These are phyloP conservation scores for Drechslera avenae DNA, from an alignment of 2,329 filamentous ascomycete species.

Conservation along the genomic window DNA sequence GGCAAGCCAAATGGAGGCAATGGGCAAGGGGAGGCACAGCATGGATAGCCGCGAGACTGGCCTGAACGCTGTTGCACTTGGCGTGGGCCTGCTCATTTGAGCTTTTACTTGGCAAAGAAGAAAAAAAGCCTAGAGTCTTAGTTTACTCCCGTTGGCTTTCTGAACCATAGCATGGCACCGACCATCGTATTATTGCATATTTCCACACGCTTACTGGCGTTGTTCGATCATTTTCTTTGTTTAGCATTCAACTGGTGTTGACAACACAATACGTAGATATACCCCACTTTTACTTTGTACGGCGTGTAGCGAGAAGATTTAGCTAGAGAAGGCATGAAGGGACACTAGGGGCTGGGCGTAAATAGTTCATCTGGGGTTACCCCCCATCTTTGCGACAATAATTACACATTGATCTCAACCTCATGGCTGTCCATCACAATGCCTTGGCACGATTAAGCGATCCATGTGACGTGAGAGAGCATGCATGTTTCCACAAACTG, in stretches of 20 bases:
- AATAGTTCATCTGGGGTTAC: neutral
- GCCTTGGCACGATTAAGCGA: too few relatives aligned
- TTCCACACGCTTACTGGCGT: too few relatives aligned
- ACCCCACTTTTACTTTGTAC: slow-evolving; percentile 11
- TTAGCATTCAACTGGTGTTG: slow-evolving; percentile 1
- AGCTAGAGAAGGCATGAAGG: neutral
- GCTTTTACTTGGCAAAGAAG: neutral
- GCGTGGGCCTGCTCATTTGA: slow-evolving; percentile 33
- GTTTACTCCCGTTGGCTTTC: too few relatives aligned
- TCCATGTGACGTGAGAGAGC: too few relatives aligned
- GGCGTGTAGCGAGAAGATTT: neutral
- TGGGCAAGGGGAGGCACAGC: slow-evolving; percentile 32
- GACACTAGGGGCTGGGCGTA: neutral
- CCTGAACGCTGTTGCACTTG: slow-evolving; percentile 27
- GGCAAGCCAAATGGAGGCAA: slow-evolving; percentile 20
- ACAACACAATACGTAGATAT: neutral
- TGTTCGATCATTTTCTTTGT: neutral
- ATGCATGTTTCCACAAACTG: too few relatives aligned
- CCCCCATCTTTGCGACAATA: too few relatives aligned
- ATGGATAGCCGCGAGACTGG: slow-evolving; percentile 26
- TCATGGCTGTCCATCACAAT: too few relatives aligned
- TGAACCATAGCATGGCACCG: too few relatives aligned
- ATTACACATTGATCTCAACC: too few relatives aligned
- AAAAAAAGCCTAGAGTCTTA: too few relatives aligned
- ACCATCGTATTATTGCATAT: too few relatives aligned